Base-by-base conservation (phyloP, 345 rosid genomes). In the Pelargonium nanum region DNA sequence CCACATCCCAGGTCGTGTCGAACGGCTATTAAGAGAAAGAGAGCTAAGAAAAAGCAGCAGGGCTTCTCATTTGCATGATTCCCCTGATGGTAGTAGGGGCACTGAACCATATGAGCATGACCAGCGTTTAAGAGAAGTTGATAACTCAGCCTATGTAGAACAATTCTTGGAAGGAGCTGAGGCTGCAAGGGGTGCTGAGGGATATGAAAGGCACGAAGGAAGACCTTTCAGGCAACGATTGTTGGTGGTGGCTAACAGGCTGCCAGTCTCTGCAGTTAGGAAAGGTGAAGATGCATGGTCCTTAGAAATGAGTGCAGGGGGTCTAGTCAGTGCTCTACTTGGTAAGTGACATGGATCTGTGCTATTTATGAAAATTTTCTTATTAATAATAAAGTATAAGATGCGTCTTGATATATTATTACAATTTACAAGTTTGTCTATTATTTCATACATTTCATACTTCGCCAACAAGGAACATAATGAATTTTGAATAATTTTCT, bases 221-320 rank as follows among this genome's bases (percentile, higher is more conserved):
- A 81, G 82, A 82, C 85, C 92, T 73, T 58, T 73, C 68, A 87
- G 80, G 77, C 99, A 94, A 65, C 72, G 99, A 44, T 74, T 94
- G 24, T 79, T 94, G 76, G 99, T 94, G 12, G 99, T 94, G 68
- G 99, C 99, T 70, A 94, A 94, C 50, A 83, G 99, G 76, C 78
- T 94, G 34, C 99, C 99, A 0, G 99, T 94, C 59, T 94, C 96
- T 70, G 99, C 99, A 0, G 87, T 90, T 68, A 81, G 99, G 72
- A 79, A 88, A 78, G 96, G 96, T 57, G 96, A 88, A 81, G 91
- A 94, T 53, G 76, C 85, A 2, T 94, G 99, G 99, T 86, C 91
- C 57, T 80, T 94, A 22, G 99, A 94, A 77, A 85, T 90, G 57
- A 94, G 99, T 83, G 97, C 83, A 59, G 99, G 99, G 26, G 99